Base-by-base conservation (phyloP, 2,329 filamentous ascomycete genomes). In the Nakataea oryzae region DNA sequence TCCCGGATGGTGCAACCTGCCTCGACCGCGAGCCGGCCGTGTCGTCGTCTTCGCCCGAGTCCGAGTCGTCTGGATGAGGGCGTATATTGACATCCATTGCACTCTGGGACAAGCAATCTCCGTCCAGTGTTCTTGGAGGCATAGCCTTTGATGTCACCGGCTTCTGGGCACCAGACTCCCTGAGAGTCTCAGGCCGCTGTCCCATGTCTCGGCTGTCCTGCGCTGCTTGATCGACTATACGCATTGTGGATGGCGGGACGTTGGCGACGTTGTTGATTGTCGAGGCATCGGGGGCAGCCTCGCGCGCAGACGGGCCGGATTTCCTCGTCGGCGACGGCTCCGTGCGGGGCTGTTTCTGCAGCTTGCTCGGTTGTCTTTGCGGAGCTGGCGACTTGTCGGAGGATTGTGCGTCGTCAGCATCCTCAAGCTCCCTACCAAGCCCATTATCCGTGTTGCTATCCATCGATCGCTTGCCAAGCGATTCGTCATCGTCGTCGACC, bases 41-140 rank as follows among this genome's bases (percentile, higher is more conserved):
- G 58, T 71, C 66, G 61, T 67, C 62, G 0, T 74, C 70, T n/a
- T 80, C 79, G 6, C 82, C 82, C 61, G 81, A 82, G 65, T 89
- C 88, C 57, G 89, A 88, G 65, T 89, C 87, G 68, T 91, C 89
- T 14, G 91, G 78, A 62, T 87, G 86, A 65, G 87, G 79, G 28
- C 87, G 83, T 21, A 83, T 76, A 65, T 85, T 86, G 1, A 86
- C 81, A 66, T 81, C 80, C 63, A 79, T 84, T 56, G 81, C 77
- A 72, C 85, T 84, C 63, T 80, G 77, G 24, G 81, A 82, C 68
- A 81, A 84, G 2, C 77, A 68, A 54, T 84, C 82, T 54, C 70
- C 63, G 56, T 64, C 74, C 61, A 72, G 77, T 54, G 72, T 69
- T 70, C 71, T 72, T 66, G 70, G 71, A 17, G 69, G 74, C 62